Evolutionary conservation across 2,329 filamentous ascomycete species (phyloP).

Genomic region (Trichoderma pleuroti): DNA sequence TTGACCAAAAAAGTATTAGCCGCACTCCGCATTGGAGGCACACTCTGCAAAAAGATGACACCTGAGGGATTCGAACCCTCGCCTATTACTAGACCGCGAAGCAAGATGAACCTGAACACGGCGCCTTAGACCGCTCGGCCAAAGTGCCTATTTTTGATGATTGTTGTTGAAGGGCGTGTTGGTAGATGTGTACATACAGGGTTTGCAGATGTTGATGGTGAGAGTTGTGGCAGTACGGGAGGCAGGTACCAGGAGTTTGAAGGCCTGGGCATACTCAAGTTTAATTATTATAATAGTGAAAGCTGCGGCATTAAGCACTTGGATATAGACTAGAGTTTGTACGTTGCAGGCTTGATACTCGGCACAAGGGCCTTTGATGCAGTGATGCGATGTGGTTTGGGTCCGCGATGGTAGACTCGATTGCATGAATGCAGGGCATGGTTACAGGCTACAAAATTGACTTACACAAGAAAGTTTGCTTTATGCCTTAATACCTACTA

Average conservation of each 20-base stretch:
- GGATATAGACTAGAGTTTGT: not conserved
- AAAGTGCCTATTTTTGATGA: constrained; percentile 25
- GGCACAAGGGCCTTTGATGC: not conserved
- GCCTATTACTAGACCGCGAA: constrained; percentile 31
- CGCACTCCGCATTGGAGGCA: not conserved
- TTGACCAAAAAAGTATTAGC: not conserved
- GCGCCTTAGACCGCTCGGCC: constrained; percentile 28
- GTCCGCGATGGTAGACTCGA: not conserved
- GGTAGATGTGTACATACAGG: not conserved
- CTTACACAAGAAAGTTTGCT: not conserved
- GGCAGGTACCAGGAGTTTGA: not conserved
- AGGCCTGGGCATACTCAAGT: too few relatives aligned
- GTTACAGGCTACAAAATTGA: not conserved
- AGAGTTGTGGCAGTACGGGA: not conserved
- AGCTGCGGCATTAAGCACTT: not conserved
- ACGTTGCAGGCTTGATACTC: not conserved
- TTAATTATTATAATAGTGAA: not conserved
- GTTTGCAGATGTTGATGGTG: not conserved
- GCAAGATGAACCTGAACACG: constrained; percentile 23
- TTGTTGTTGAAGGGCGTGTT: not conserved
- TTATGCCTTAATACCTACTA: too few relatives aligned
- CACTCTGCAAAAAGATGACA: constrained; percentile 23
- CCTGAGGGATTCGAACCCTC: constrained; percentile 34
- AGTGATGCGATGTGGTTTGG: not conserved
- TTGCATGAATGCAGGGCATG: not conserved